Percentiles rank a stretch among this genome's conserved stretches.
Conservation (phyloP, 139 green algal species). For the Tetradesmus obliquus region DNA sequence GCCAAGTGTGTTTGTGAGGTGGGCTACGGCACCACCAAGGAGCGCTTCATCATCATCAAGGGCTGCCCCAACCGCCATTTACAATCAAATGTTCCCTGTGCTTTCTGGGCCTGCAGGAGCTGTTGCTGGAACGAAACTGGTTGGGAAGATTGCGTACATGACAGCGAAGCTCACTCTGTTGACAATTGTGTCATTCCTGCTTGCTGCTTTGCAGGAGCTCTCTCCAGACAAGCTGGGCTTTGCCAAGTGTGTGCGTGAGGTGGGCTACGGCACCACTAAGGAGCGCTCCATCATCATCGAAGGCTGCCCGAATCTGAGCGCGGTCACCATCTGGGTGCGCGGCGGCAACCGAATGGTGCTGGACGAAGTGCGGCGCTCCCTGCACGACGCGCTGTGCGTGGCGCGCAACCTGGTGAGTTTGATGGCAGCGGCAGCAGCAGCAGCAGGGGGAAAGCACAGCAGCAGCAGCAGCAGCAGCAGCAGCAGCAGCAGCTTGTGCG, state of each 20-base stretch:
- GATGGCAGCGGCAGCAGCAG: slow-evolving; percentile 83
- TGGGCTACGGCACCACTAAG: slow-evolving; percentile 97
- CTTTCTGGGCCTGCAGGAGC: no score
- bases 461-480: no score
- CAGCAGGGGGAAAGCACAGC: not conserved
- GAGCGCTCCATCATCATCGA: slow-evolving; percentile 98
- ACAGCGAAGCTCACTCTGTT: no score
- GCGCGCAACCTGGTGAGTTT: slow-evolving; percentile 96
- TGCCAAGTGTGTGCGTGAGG: slow-evolving; percentile 85
- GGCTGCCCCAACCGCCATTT: slow-evolving; percentile 85
- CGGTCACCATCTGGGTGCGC: slow-evolving; percentile 96
- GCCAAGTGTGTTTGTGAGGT: slow-evolving; percentile 86
- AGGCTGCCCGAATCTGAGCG: slow-evolving; percentile 92
- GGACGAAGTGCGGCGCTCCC: slow-evolving; percentile 91
- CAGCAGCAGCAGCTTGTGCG: not conserved
- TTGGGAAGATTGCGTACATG: no score
- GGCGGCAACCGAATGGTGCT: slow-evolving; percentile 97
- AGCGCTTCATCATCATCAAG: slow-evolving; percentile 97
- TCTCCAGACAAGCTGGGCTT: slow-evolving; percentile 93
- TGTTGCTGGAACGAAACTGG: no score
- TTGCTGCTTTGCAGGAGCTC: slow-evolving; percentile 80
- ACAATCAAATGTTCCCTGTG: no score
- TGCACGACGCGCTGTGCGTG: slow-evolving; percentile 99
- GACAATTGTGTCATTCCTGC: not conserved
- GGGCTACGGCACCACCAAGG: slow-evolving; percentile 96